A percentile compares a stretch with the other conserved stretches of the same genome.
phyloP scores from a whole-genome alignment of 2,329 filamentous ascomycete species.

The Aspergillus vadensis region DNA sequence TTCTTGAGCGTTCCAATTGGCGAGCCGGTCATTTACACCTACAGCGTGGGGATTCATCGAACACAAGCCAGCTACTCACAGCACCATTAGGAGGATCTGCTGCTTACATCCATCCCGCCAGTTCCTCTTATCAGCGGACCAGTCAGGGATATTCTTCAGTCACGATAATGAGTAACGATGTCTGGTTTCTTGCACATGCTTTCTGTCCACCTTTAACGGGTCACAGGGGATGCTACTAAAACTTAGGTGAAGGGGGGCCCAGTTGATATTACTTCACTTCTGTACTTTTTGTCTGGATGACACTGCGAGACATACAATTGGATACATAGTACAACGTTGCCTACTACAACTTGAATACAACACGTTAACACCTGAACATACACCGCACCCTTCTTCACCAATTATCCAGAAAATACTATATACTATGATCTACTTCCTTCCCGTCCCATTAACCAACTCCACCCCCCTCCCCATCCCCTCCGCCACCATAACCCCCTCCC shows the following conservation, averaged over 20 bases:
- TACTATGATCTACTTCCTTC: neutral
- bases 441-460: slow-evolving; percentile 5
- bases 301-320: too few relatives aligned
- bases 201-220: neutral
- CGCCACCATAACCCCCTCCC: slow-evolving; percentile 63
- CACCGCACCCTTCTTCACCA: too few relatives aligned
- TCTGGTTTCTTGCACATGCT: neutral
- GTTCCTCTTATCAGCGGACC: neutral
- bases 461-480: slow-evolving; percentile 13
- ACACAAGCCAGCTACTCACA: neutral
- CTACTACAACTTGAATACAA: neutral
- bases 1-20: neutral
- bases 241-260: neutral
- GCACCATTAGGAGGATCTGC: neutral
- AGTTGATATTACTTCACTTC: neutral
- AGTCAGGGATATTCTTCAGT: neutral
- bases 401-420: too few relatives aligned
- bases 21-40: neutral
- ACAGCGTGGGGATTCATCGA: neutral
- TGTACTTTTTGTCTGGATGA: too few relatives aligned
- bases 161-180: neutral
- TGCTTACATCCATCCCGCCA: neutral
- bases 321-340: too few relatives aligned
- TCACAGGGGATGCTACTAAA: neutral
- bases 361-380: too few relatives aligned